phyloP scores from a whole-genome alignment of 2,329 filamentous ascomycete genomes.

The Neonectria coccinea region DNA sequence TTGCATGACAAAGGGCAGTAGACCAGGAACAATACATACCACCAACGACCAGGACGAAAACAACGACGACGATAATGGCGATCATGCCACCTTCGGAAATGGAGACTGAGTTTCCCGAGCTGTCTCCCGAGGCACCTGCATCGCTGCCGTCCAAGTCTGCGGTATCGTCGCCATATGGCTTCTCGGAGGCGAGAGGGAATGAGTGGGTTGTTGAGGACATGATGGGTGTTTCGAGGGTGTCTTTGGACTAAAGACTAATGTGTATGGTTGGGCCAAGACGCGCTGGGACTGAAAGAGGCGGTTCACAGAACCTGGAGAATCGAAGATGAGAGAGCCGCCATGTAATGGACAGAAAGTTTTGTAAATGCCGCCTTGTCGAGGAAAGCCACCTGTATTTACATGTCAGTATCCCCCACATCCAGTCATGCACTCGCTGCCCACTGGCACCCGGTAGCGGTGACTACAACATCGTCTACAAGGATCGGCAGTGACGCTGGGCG shows the following conservation, averaged over 20 bases:
- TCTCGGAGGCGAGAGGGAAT: constrained; percentile 59
- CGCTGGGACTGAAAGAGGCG: constrained; percentile 7
- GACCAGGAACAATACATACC: constrained; percentile 61
- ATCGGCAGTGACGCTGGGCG: constrained; percentile 21
- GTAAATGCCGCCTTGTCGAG: constrained; percentile 21
- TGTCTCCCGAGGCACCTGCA: constrained; percentile 74
- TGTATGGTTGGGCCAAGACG: not conserved
- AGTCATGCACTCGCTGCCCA: constrained; percentile 23
- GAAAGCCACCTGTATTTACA: constrained; percentile 44
- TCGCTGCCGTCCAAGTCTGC: constrained; percentile 59
- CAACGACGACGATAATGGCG: constrained; percentile 80
- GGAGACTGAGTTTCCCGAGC: constrained; percentile 66
- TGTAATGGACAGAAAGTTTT: constrained; percentile 11
- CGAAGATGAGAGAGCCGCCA: constrained; percentile 22
- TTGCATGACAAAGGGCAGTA: not conserved
- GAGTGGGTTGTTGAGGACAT: constrained; percentile 56
- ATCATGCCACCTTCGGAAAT: constrained; percentile 77
- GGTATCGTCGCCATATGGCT: constrained; percentile 51
- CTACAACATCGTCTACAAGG: constrained; percentile 32
- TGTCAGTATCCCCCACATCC: constrained; percentile 34
- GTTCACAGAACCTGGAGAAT: constrained; percentile 38
- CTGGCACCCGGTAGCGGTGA: constrained; percentile 28
- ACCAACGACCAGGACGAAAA: constrained; percentile 74
- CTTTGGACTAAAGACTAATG: constrained; percentile 2
- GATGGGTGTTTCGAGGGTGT: constrained; percentile 22